Evolutionary conservation across 129 eudicot species (phyloP).

Genomic region (Saussurea involucrata): DNA sequence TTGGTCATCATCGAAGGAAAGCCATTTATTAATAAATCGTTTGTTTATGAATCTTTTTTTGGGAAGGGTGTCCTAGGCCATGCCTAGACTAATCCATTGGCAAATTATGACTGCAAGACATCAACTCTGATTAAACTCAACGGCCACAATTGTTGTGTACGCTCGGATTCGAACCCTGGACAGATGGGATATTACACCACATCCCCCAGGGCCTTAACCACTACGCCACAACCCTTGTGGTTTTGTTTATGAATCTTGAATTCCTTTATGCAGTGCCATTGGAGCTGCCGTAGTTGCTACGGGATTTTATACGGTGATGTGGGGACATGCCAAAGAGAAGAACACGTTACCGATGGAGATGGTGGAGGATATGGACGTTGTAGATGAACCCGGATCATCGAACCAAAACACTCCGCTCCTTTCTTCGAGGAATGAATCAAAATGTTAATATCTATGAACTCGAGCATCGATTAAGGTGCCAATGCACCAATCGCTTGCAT

Average conservation of each 20-base stretch:
- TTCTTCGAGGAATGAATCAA: slow-evolving; percentile 4
- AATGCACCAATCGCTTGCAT: not conserved
- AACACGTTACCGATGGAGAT: not conserved
- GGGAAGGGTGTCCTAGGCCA: no score
- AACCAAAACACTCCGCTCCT: slow-evolving; percentile 14
- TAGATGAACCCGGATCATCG: slow-evolving; percentile 16
- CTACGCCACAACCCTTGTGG: no score
- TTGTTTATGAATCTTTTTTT: no score
- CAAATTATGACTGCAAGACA: no score
- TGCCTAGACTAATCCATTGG: no score
- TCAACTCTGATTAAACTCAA: no score
- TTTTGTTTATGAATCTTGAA: not conserved
- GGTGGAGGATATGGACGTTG: slow-evolving; percentile 8
- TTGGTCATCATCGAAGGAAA: not conserved
- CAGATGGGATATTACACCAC: no score
- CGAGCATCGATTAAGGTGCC: not conserved
- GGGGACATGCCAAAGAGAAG: slow-evolving; percentile 15
- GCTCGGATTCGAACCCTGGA: no score
- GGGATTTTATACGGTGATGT: slow-evolving; percentile 20
- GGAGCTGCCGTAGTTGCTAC: slow-evolving; percentile 6
- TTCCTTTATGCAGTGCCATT: slow-evolving; percentile 9
- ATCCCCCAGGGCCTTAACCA: no score
- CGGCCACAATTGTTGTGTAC: no score
- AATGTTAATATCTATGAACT: slow-evolving; percentile 10
- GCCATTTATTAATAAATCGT: not conserved